Conservation (phyloP, 345 rosid species). For the Eucalyptus victrix region DNA sequence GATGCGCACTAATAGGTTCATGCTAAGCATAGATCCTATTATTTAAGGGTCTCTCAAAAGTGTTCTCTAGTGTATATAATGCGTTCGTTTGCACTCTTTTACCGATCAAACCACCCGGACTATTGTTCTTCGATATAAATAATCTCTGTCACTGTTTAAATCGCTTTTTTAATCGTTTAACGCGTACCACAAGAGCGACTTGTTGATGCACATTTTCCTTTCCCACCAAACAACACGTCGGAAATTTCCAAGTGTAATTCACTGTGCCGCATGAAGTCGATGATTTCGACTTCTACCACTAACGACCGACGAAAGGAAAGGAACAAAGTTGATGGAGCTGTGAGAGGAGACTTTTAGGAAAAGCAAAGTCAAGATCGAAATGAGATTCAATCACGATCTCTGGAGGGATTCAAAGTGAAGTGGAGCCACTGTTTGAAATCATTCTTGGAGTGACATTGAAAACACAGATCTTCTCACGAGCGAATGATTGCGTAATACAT, state of each 20-base stretch:
- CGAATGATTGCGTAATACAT: not conserved
- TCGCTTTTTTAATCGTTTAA: not conserved
- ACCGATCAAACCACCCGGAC: too few relatives aligned
- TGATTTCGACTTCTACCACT: not conserved
- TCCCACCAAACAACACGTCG: not conserved
- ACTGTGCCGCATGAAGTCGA: not conserved
- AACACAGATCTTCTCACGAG: not conserved
- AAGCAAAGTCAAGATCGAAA: not conserved
- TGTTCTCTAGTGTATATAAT: too few relatives aligned
- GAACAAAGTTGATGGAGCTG: not conserved
- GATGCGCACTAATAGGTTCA: not conserved
- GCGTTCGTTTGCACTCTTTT: accelerated
- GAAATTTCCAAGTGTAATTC: not conserved
- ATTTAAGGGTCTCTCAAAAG: accelerated
- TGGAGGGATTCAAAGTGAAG: not conserved
- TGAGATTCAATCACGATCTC: not conserved
- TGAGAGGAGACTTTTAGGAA: not conserved
- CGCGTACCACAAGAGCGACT: accelerated
- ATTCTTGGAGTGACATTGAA: not conserved
- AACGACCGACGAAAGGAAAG: not conserved
- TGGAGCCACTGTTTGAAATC: not conserved
- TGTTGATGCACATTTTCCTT: not conserved
- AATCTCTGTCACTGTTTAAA: not conserved
- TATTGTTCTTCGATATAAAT: not conserved
- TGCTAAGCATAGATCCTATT: not conserved